Evolutionary conservation across 2,329 filamentous ascomycete genomes (phyloP), one percentile per base, ranked within the genome.

Genomic region (Apiospora saccharicola): DNA sequence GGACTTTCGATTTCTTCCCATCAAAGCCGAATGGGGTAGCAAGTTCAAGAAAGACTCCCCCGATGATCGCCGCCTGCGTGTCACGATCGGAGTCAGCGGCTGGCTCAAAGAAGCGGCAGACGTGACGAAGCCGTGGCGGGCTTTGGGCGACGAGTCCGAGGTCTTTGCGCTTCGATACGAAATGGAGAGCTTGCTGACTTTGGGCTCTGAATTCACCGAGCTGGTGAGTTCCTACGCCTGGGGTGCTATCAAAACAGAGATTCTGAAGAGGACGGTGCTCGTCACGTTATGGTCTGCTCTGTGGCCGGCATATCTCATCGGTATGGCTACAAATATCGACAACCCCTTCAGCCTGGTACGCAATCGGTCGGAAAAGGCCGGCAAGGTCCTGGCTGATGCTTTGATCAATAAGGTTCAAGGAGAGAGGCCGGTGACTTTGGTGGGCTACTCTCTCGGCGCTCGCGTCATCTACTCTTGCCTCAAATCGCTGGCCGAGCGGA

Each of bases 81-180:
- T 98, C 3, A 95, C 93, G 0, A 94, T 98, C 72, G 94, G 94
- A 12, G 90, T 97, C 75, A 96, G 94, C 73, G 95, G 95, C 47
- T 98, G 95, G 95, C 86, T 97, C 16, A 92, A 89, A 2, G 86
- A 90, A 10, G 90, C 93, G 75, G 89, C 92, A 43, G 94, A 98
- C 76, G 89, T 97, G 37, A 88, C 92, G 6, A 89, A 90, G 74
- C 95, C 95, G 0, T 98, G 95, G 95, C 88, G 89, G 44, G 91
- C 92, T 43, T 86, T 98, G 16, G 89, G 90, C 3, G 84, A 89
- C 44, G 88, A 93, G 74, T 88, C 92, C 1, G 95, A 98, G 80
- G 91, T 93, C 0, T 98, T 98, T 79, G 95, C 94, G 0, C 84
- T 98, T 7, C 89, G 94, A 4, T 98, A 93, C 84, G 95, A 98